A percentile compares a stretch with the other conserved stretches of the same genome.
phyloP scores from a whole-genome alignment of 805 yeast species.

The Helenozyma baotianmanensis region DNA sequence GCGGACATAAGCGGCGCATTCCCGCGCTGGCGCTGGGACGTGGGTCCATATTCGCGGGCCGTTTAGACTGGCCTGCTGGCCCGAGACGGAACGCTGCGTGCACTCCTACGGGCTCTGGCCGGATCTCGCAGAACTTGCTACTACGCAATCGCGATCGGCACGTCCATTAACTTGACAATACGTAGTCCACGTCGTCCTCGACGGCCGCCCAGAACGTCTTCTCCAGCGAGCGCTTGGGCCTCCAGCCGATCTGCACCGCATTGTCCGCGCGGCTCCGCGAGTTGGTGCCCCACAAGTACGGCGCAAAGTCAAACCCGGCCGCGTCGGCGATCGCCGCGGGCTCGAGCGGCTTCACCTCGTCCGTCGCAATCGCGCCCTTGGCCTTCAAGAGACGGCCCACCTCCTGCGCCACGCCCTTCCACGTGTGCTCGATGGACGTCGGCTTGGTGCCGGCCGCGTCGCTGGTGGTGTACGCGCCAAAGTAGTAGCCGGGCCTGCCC shows the following conservation, averaged over 20 bases:
- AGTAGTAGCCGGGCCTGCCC: conserved; percentile 32
- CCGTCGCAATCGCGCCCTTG: conserved; percentile 10
- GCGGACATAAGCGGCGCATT: too few relatives aligned
- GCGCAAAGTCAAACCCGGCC: conserved; percentile 14
- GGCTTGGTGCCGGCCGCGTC: conserved; percentile 6
- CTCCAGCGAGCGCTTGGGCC: conserved; percentile 13
- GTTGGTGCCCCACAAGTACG: conserved; percentile 22
- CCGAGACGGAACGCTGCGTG: too few relatives aligned
- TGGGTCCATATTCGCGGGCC: too few relatives aligned
- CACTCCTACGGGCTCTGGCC: too few relatives aligned
- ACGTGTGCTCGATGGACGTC: conserved; percentile 19
- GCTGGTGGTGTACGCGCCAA: conserved; percentile 18
- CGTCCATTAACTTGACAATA: too few relatives aligned
- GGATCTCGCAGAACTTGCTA: too few relatives aligned
- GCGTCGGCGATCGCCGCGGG: conserved; percentile 14
- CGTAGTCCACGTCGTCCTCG: conserved; percentile 15
- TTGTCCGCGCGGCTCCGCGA: conserved; percentile 25
- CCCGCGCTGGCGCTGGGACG: too few relatives aligned
- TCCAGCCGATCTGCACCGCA: conserved; percentile 24
- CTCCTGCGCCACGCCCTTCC: conserved; percentile 23
- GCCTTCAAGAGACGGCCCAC: conserved; percentile 17
- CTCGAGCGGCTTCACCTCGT: conserved; percentile 13
- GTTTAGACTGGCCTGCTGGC: too few relatives aligned
- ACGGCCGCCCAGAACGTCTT: conserved; percentile 17
- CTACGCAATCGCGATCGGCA: too few relatives aligned